Base-by-base conservation (phyloP, 2,329 filamentous ascomycete species). In the Raffaelea ambrosiae region DNA sequence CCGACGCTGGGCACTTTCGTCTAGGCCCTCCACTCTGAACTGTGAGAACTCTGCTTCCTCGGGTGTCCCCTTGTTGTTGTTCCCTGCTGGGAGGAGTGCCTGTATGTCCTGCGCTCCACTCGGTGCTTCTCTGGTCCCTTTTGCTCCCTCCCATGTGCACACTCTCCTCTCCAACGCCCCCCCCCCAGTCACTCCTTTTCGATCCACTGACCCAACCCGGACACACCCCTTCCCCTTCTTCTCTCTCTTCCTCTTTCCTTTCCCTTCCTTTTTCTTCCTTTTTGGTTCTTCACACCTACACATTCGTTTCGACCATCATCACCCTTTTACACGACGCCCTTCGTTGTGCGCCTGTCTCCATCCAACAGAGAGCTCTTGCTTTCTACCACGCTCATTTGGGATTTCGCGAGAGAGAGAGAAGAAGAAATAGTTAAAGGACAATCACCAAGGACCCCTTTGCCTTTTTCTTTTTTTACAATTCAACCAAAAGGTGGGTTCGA, bases 361-460 rank as follows among this genome's bases (percentile, higher is more conserved):
- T 67, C 70, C 71, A 76, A 76, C 71, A 68, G 73, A 74, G 73
- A 69, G 71, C 66, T 51, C 53, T 44, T 46, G 55, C 72, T 75
- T 73, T 76, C 73, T 70, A 69, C 59, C 69, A 78, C 74, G 66
- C 71, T 78, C 74, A 57, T 77, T 76, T 72, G 65, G 66, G 49
- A 53, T 46, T 42, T 50, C 48, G 46, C 48, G 51, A 54, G 45
- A 48, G 39, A 47, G 22, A n/a, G 26, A 42, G 26, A 29, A 29
- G 26, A 21, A 47, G 22, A 47, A 13, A 43, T 13, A 40, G 21
- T n/a, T n/a, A n/a, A n/a, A 33, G 14, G 16, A 29, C 4, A 3
- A 38, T 16, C 8, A 38, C 14, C 35, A 38, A 38, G 14, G 5
- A 29, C 26, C 18, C 4, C n/a, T n/a, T n/a, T n/a, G n/a, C n/a